Conservation (phyloP, 2,329 filamentous ascomycete species). For the Arthrobotrys iridis region DNA sequence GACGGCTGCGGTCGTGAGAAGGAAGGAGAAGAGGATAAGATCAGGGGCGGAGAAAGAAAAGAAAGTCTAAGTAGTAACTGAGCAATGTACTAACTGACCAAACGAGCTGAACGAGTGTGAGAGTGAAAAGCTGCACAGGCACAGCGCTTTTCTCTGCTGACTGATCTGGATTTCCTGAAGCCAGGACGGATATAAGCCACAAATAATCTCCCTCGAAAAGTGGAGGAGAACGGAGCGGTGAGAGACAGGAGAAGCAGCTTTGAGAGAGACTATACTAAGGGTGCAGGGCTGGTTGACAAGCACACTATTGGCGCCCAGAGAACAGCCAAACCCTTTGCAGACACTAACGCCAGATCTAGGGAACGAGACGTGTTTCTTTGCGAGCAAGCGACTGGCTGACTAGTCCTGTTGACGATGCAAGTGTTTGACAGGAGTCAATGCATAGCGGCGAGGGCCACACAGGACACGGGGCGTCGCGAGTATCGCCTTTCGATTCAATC, state of each 20-base stretch:
- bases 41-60: background rate
- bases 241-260: slow-evolving; percentile 49
- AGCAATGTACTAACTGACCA: slow-evolving; percentile 1
- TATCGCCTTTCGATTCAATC: slow-evolving; percentile 22
- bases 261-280: slow-evolving; percentile 9
- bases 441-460: slow-evolving; percentile 14
- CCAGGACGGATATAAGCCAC: slow-evolving; percentile 54
- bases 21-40: background rate
- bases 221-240: slow-evolving; percentile 42
- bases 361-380: slow-evolving; percentile 50
- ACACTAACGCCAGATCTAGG: slow-evolving; percentile 35
- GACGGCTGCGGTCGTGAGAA: background rate
- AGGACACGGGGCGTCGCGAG: slow-evolving; percentile 32
- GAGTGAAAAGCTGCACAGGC: background rate
- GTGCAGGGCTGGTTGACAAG: slow-evolving; percentile 39
- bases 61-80: background rate
- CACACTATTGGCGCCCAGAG: slow-evolving; percentile 45
- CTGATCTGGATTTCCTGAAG: slow-evolving; percentile 33
- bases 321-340: slow-evolving; percentile 43
- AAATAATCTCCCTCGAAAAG: slow-evolving; percentile 53
- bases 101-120: slow-evolving; percentile 9
- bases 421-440: slow-evolving; percentile 52
- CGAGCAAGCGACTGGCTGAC: slow-evolving; percentile 45
- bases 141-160: slow-evolving; percentile 6
- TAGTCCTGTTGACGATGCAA: slow-evolving; percentile 27